Base-by-base conservation (phyloP, 2,329 filamentous ascomycete genomes). In the Alternaria longipes region DNA sequence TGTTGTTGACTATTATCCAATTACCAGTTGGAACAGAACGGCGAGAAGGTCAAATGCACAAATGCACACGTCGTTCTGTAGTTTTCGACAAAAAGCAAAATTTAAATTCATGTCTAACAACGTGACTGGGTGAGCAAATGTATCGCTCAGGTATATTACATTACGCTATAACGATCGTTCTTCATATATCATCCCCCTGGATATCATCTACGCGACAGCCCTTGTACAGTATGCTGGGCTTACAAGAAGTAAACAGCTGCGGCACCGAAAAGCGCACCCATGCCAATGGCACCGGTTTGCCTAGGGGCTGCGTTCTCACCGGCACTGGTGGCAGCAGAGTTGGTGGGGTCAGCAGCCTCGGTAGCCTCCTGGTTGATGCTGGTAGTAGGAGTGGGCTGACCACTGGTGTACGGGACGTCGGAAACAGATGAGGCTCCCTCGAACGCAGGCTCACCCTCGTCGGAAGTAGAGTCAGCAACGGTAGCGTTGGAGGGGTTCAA, bases 371-470 rank as follows among this genome's bases (percentile, higher is more conserved):
- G 73, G 4, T 80, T 76, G 36, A 79, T 72, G 54, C 74, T 65
- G 59, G 79, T 77, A n/a, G 81, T 84, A 0, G 85, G 77, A 2
- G 80, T 78, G 1, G 83, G 71, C 36, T 87, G 78, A 28, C 83
- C 84, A 20, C 82, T 84, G 0, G 87, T 90, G 74, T 86, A 89
- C 0, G 87, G 86, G 7, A 78, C 79, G 8, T 76, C 73, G 20
- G 80, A 80, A 26, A 75, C 84, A 8, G 82, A 80, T 6, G 80
- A 82, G 5, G 86, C 88, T 24, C 66, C 67, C 57, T 79, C 78
- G 77, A 86, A 91, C 1, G 84, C 88, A 5, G 84, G 81, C 0
- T 80, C 71, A 38, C 85, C 84, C 1, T 82, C 81, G 0, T 80
- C 73, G 16, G 81, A 80, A 16, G 78, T 71, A 1, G 82, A 70